phyloP scores from a whole-genome alignment of 441 rosid genomes.

The Populus hybrid region DNA sequence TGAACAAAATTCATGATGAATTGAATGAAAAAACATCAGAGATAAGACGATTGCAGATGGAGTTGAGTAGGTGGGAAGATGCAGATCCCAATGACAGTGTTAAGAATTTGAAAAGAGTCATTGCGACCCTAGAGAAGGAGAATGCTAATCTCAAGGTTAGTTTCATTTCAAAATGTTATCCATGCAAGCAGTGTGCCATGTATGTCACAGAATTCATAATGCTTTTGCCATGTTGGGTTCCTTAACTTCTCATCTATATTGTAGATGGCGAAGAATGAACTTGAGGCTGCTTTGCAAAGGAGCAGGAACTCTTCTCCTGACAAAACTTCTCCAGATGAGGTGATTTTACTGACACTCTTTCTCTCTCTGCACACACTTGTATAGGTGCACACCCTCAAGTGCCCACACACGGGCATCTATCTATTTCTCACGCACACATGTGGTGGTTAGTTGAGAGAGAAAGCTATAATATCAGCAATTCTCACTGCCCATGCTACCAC shows the following conservation, averaged over 20 bases:
- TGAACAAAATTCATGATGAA: slow-evolving; percentile 52
- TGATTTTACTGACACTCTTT: slow-evolving; percentile 12
- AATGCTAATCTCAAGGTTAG: slow-evolving; percentile 67
- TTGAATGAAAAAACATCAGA: slow-evolving; percentile 64
- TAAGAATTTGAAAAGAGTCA: slow-evolving; percentile 46
- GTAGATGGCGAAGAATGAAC: slow-evolving; percentile 61
- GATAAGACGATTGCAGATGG: slow-evolving; percentile 55
- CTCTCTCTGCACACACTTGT: neutral
- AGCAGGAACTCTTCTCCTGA: slow-evolving; percentile 41
- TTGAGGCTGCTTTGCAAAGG: slow-evolving; percentile 62
- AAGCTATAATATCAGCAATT: neutral
- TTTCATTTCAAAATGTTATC: slow-evolving; percentile 3
- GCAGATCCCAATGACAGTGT: slow-evolving; percentile 38
- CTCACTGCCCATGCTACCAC: neutral
- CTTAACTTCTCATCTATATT: slow-evolving; percentile 26
- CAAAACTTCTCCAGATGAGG: slow-evolving; percentile 39
- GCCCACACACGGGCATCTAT: neutral
- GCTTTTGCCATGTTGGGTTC: slow-evolving; percentile 10
- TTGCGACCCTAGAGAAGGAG: slow-evolving; percentile 65
- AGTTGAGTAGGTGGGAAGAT: slow-evolving; percentile 46
- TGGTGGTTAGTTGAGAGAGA: neutral
- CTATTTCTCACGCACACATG: neutral
- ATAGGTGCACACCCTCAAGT: neutral
- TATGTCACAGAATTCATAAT: neutral
- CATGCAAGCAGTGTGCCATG: slow-evolving; percentile 9